Percentiles rank a stretch among this genome's conserved stretches.
Evolutionary conservation across 2,329 filamentous ascomycete species (phyloP).

Genomic region (Verticillium nubilum): DNA sequence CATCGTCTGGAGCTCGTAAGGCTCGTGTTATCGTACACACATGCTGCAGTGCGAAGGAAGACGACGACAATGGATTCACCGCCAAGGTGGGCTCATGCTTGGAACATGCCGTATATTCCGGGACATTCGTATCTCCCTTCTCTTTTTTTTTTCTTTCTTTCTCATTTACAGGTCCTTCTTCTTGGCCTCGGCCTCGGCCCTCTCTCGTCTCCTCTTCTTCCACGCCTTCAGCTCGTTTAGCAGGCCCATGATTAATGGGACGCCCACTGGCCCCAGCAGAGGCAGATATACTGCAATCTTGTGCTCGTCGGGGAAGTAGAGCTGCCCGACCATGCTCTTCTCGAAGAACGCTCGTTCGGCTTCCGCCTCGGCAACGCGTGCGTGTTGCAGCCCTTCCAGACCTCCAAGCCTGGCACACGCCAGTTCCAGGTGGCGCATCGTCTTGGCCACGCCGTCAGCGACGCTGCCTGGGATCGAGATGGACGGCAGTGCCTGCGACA

Average conservation of each 20-base stretch:
- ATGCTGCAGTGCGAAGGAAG: not conserved
- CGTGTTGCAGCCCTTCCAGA: slow-evolving; percentile 67
- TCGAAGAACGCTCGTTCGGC: slow-evolving; percentile 96
- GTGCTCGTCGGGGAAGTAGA: slow-evolving; percentile 98
- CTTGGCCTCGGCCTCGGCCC: slow-evolving; percentile 26
- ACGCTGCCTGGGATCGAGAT: slow-evolving; percentile 89
- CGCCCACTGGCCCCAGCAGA: slow-evolving; percentile 81
- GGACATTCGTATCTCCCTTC: not conserved
- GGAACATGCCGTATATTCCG: not conserved
- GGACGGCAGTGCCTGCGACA: slow-evolving; percentile 76
- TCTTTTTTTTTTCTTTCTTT: not conserved
- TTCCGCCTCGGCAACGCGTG: slow-evolving; percentile 78
- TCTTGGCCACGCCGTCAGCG: slow-evolving; percentile 75
- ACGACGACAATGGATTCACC: not conserved
- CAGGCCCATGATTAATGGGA: slow-evolving; percentile 79
- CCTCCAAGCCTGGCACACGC: slow-evolving; percentile 68
- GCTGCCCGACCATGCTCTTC: slow-evolving; percentile 97
- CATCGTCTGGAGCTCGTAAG: too few species aligned
- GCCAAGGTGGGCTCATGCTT: not conserved
- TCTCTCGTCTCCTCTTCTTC: slow-evolving; percentile 41
- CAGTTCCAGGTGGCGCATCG: slow-evolving; percentile 69
- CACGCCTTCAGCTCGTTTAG: slow-evolving; percentile 73
- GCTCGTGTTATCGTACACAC: not conserved
- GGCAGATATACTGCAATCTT: slow-evolving; percentile 96
- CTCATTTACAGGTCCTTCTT: slow-evolving; percentile 21